Base-by-base conservation (phyloP, 345 rosid genomes). In the Jatropha curcas region DNA sequence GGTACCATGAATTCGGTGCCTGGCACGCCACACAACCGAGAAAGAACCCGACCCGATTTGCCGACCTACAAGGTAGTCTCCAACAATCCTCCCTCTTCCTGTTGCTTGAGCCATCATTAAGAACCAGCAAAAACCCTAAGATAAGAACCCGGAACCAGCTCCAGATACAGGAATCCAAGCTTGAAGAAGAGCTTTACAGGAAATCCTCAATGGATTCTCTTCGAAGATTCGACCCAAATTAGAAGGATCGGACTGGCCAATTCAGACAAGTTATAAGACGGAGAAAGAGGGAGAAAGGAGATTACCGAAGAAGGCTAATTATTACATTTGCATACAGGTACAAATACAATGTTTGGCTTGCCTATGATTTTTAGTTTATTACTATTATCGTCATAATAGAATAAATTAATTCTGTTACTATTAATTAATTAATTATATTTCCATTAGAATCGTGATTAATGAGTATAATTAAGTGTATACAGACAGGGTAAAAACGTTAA, bases 1-100 rank as follows among this genome's bases (percentile, higher is more conserved):
- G 45, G 93, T 91, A 63, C 97, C 98, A 60, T 93, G 93, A 69
- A 87, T 86, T 28, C 91, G 85, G 83, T 96, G 99, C 80, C 90
- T 83, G 37, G 93, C 99, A 37, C 88, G 96, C 89, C 93, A 96
- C 11, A 96, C 98, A n/a, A 86, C 88, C 2, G 99, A 96, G 88
- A 93, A 96, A 28, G 99, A 96, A 80, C 99, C 98, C 65, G 94
- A 96, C 69, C 99, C 99, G 82, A 95, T 91, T 84, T 90, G 86
- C 43, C 83, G 76, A 34, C 97, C 92, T 27, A 91, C 88, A 75
- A 81, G 66, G 76, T 95, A 95, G 79, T 95, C 94, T 8, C 99
- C 99, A n/a, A 95, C 88, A 30, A 93, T 82, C 72, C 97, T 85
- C 34, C 88, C 87, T 68, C 86, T 80, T 74, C 83, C 91, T 63